A percentile compares a stretch with the other conserved stretches of the same genome.
Evolutionary conservation across 208 protist genomes (phyloP).

Genomic region (Entamoeba moshkovskii): DNA sequence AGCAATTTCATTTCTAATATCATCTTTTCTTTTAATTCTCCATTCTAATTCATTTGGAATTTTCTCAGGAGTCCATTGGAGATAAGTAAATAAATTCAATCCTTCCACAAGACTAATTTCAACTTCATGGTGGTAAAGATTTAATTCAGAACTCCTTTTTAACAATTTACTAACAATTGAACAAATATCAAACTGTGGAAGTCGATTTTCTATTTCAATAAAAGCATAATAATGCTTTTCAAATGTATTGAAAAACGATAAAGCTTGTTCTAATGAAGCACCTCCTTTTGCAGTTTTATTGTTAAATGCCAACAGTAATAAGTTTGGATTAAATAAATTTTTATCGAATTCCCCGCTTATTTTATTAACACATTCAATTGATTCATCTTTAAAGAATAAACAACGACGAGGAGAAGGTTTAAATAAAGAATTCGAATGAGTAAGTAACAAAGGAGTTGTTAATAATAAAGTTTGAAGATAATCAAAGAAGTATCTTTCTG

Average conservation of each 20-base stretch:
- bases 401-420: background rate
- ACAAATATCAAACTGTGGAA: background rate
- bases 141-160: background rate
- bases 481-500: background rate
- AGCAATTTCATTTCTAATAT: background rate
- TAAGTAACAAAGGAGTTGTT: background rate
- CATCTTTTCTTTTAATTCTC: background rate
- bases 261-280: background rate
- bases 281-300: background rate
- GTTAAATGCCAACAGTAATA: background rate
- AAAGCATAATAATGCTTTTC: background rate
- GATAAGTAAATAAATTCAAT: background rate
- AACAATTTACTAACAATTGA: background rate
- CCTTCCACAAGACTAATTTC: background rate
- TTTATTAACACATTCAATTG: background rate
- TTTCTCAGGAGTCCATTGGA: background rate
- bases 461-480: background rate
- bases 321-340: background rate
- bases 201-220: background rate
- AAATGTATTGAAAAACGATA: background rate
- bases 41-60: background rate
- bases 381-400: too few relatives aligned
- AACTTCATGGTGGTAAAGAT: background rate
- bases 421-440: background rate
- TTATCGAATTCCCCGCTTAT: background rate